Evolutionary conservation across 352 stramenopile species (phyloP).

Genomic region (Heterotrichella gracilis): DNA sequence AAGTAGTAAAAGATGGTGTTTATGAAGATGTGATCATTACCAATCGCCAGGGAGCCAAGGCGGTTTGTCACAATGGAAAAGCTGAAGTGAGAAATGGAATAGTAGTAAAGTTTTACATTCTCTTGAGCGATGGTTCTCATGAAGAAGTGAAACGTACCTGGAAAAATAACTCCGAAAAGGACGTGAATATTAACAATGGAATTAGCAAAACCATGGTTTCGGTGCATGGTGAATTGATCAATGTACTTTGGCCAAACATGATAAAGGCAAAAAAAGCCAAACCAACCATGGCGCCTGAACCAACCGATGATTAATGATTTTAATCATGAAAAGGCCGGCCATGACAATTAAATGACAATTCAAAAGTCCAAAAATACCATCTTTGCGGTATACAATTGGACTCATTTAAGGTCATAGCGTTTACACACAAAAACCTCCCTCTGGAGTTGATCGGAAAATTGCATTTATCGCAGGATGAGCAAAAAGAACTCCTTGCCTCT

Average conservation of each 20-base stretch:
- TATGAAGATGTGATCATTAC: conserved; percentile 6
- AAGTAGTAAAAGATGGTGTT: background rate
- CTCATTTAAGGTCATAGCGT: background rate
- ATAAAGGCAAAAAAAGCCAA: conserved; percentile 7
- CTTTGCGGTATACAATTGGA: conserved; percentile 1
- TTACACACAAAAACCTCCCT: conserved; percentile 6
- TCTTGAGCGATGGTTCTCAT: background rate
- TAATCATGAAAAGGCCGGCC: no score
- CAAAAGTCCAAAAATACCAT: background rate
- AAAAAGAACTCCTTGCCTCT: background rate
- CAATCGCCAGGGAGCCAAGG: background rate
- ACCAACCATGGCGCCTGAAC: background rate
- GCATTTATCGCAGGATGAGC: background rate
- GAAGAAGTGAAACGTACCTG: background rate
- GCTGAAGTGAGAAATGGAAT: background rate
- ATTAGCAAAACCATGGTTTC: background rate
- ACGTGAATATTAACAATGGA: background rate
- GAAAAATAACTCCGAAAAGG: background rate
- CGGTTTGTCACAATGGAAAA: background rate
- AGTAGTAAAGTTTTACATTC: background rate
- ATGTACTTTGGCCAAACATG: background rate
- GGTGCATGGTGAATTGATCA: background rate
- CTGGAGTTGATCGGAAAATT: background rate
- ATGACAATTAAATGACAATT: background rate
- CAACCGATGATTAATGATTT: background rate